These are phyloP conservation scores for Malus asiatica DNA, from an alignment of 306 rosid genomes.

Conservation along the genomic window DNA sequence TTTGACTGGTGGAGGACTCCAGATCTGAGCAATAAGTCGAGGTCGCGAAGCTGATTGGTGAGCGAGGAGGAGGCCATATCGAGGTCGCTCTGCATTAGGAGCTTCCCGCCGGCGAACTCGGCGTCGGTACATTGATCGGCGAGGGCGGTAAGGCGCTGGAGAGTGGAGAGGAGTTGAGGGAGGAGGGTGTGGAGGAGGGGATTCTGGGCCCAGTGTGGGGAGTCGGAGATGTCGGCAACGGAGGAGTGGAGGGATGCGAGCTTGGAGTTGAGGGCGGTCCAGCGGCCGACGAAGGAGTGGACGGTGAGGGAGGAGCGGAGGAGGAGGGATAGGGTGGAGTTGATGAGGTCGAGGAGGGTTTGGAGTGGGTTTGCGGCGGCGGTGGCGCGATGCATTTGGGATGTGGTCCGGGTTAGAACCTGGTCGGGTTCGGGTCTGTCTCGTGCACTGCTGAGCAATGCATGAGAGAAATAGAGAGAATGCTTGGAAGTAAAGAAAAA, in stretches of 20 bases:
- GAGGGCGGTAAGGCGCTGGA: slow-evolving; percentile 40
- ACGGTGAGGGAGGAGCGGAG: slow-evolving; percentile 40
- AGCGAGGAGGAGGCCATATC: slow-evolving; percentile 47
- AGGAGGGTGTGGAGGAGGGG: slow-evolving; percentile 51
- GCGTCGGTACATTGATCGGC: slow-evolving; percentile 31
- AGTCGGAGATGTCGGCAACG: slow-evolving; percentile 30
- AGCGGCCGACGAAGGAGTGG: slow-evolving; percentile 38
- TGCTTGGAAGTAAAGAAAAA: slow-evolving; percentile 24
- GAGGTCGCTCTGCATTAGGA: slow-evolving; percentile 56
- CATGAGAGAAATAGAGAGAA: slow-evolving; percentile 6
- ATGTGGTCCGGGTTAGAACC: background rate
- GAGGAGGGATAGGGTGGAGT: slow-evolving; percentile 26
- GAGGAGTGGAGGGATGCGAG: slow-evolving; percentile 30
- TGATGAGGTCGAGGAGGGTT: slow-evolving; percentile 43
- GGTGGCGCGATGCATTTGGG: slow-evolving; percentile 25
- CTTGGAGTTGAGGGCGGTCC: slow-evolving; percentile 43
- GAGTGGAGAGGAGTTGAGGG: slow-evolving; percentile 47
- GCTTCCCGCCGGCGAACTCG: slow-evolving; percentile 44
- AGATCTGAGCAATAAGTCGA: slow-evolving; percentile 46
- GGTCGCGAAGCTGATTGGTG: slow-evolving; percentile 37
- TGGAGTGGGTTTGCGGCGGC: slow-evolving; percentile 28
- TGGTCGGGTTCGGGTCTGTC: background rate
- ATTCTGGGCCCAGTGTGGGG: slow-evolving; percentile 44
- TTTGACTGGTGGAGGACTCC: slow-evolving; percentile 52
- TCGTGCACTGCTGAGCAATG: background rate